A percentile compares a stretch with the other conserved stretches of the same genome.
Conservation (phyloP, 345 rosid genomes). For the Nasturtium officinale region DNA sequence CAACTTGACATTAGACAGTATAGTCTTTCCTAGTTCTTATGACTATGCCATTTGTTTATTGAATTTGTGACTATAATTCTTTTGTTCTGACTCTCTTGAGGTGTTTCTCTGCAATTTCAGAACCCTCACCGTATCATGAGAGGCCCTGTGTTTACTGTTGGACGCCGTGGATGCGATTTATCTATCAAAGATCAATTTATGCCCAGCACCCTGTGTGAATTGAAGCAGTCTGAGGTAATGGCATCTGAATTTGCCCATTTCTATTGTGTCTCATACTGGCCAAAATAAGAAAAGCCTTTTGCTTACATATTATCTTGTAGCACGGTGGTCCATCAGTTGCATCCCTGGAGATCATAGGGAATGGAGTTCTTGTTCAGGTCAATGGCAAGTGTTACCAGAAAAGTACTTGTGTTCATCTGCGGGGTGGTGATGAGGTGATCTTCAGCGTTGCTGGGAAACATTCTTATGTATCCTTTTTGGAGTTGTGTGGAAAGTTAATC, state of each 20-base stretch:
- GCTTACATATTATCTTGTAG: conserved; percentile 51
- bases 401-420: conserved; percentile 51
- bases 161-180: conserved; percentile 77
- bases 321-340: conserved; percentile 67
- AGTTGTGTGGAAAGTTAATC: conserved; percentile 1
- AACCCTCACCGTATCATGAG: conserved; percentile 69
- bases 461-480: conserved; percentile 89
- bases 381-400: conserved; percentile 68
- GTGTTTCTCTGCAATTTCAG: conserved; percentile 49
- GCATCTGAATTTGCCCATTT: neutral
- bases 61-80: conserved; percentile 16
- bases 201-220: conserved; percentile 68
- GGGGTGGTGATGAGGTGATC: conserved; percentile 92
- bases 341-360: conserved; percentile 70
- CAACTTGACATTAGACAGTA: neutral
- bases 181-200: conserved; percentile 64
- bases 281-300: conserved; percentile 4
- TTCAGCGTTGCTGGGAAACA: conserved; percentile 71
- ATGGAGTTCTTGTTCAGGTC: conserved; percentile 82
- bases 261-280: conserved; percentile 6
- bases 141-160: conserved; percentile 69
- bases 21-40: neutral
- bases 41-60: neutral
- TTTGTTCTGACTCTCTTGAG: conserved; percentile 23
- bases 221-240: conserved; percentile 78